Conservation (phyloP, 441 rosid genomes). For the Jatropha podagrica region DNA sequence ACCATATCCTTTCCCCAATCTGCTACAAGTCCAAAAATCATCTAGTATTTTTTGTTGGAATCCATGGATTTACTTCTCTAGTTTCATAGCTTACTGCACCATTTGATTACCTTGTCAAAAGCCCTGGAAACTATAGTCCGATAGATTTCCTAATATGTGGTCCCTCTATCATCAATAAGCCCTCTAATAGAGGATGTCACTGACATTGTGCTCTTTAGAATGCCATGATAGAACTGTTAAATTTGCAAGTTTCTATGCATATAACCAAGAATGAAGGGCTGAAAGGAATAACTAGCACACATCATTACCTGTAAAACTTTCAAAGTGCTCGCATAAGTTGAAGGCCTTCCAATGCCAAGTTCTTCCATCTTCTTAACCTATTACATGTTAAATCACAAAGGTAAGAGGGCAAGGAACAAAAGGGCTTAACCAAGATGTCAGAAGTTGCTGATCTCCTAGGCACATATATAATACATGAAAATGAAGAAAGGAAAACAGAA, state of each 20-base stretch:
- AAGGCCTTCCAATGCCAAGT: constrained; percentile 99
- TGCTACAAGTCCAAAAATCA: not conserved
- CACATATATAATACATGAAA: not conserved
- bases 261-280: not conserved
- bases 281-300: not conserved
- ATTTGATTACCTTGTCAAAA: not conserved
- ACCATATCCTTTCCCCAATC: not conserved
- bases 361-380: constrained; percentile 98
- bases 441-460: not conserved
- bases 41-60: not conserved
- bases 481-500: not conserved
- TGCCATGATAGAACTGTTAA: not conserved
- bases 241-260: not conserved
- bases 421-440: not conserved
- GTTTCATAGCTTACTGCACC: not conserved
- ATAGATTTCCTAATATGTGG: not conserved
- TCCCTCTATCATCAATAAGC: not conserved
- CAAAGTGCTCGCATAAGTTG: constrained; percentile 89
- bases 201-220: not conserved
- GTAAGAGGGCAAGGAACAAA: not conserved
- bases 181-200: not conserved
- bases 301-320: constrained; percentile 83
- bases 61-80: not conserved
- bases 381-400: constrained; percentile 28
- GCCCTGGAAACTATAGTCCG: not conserved